A percentile compares a stretch with the other conserved stretches of the same genome.
phyloP scores from a whole-genome alignment of 495 filamentous ascomycete species.

The Aspergillus nanangensis region DNA sequence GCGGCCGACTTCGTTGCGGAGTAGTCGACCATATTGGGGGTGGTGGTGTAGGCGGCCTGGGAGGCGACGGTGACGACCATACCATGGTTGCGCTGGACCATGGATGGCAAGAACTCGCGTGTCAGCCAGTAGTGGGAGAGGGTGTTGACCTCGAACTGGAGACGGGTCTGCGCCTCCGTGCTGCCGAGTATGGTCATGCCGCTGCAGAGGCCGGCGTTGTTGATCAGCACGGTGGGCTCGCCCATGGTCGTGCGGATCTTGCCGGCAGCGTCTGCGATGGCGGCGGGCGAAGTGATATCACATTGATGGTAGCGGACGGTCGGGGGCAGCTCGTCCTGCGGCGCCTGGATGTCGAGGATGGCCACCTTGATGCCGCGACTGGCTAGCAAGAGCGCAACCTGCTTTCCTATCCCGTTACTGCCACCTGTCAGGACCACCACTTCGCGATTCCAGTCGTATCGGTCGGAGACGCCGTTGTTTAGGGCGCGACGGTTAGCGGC shows the following conservation, averaged over 20 bases:
- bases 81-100: conserved; percentile 62
- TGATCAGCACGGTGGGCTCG: conserved; percentile 65
- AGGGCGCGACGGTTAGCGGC: conserved; percentile 49
- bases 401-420: conserved; percentile 61
- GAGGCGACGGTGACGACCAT: conserved; percentile 72
- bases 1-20: conserved; percentile 63
- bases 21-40: conserved; percentile 68
- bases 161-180: conserved; percentile 50
- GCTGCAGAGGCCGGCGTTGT: conserved; percentile 68
- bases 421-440: conserved; percentile 70
- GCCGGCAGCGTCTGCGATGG: conserved; percentile 41
- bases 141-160: conserved; percentile 70
- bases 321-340: conserved; percentile 48
- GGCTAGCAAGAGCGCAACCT: conserved; percentile 56
- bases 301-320: conserved; percentile 59
- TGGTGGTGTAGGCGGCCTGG: conserved; percentile 52
- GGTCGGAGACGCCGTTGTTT: conserved; percentile 59
- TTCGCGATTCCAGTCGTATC: conserved; percentile 65
- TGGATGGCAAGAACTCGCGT: conserved; percentile 62
- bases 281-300: conserved; percentile 54
- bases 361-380: conserved; percentile 56
- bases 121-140: conserved; percentile 62
- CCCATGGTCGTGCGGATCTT: conserved; percentile 53
- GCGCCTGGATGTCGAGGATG: conserved; percentile 63
- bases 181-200: conserved; percentile 56